Base-by-base conservation (phyloP, 179 eudicot species). In the Vitellaria paradoxa region DNA sequence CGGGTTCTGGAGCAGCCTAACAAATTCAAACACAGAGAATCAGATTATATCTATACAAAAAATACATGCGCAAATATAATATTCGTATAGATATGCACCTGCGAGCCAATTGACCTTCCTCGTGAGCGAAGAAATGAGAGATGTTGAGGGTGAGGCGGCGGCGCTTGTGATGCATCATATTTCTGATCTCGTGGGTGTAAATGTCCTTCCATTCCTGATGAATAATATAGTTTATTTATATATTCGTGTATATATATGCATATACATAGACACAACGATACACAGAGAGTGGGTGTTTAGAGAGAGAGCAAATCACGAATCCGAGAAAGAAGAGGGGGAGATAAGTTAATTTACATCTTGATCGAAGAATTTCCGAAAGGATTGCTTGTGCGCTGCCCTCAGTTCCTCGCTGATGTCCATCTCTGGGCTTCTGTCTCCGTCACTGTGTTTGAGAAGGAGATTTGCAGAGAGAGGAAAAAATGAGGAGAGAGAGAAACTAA, bases 401-500 rank as follows among this genome's bases (percentile, higher is more conserved):
- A 86, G 85, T 77, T 95, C 97, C 64, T 91, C 92, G 84, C 97
- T 95, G 80, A 93, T 82, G 78, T 95, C 99, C 99, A 95, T 95
- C 60, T 68, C 79, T n/a, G 50, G 17, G 52, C 52, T 50, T 56
- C 65, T 30, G 76, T 5, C 30, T 59, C 11, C 53, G 62, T 30
- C 17, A 5, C 0, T 37, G 18, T 6, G 23, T 59, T 21, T 20
- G 63, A 46, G 73, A 13, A 46, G 50, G 57, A 60, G 76, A 72
- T 9, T 9, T 13, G 20, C 66, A n/a, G 76, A 59, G 30, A 20
- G 50, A 9, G 4, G 55, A 5, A 0, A 55, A 21, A 61, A 11
- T 23, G 24, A 18, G 47, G 62, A 56, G 46, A 63, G 46, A 63
- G 76, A 73, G 53, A 50, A 7, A 50, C 55, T 50, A 45, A 42